phyloP scores from a whole-genome alignment of 2,329 filamentous ascomycete species.

The Stagonosporopsis cucurbitacearum region DNA sequence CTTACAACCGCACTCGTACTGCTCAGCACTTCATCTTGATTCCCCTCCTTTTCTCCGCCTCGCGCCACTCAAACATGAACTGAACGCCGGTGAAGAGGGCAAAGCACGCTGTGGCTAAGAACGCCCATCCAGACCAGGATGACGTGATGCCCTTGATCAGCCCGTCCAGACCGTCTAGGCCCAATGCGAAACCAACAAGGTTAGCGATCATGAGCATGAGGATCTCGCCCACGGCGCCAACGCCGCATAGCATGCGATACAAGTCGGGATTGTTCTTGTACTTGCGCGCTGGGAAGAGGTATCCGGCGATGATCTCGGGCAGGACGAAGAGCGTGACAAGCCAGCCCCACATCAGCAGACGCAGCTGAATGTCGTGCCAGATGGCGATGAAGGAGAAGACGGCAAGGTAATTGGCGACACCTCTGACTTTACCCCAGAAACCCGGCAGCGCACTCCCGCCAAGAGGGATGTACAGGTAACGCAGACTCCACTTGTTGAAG shows the following conservation, averaged over 20 bases:
- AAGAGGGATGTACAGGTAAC: conserved; percentile 92
- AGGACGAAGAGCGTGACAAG: conserved; percentile 92
- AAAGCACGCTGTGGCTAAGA: conserved; percentile 73
- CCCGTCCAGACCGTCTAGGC: conserved; percentile 82
- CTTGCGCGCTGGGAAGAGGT: conserved; percentile 74
- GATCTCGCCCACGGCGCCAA: conserved; percentile 82
- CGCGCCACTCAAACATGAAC: conserved; percentile 95
- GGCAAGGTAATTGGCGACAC: conserved; percentile 76
- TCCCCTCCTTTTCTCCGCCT: conserved; percentile 81
- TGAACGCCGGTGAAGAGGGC: conserved; percentile 85
- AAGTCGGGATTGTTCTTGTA: conserved; percentile 73
- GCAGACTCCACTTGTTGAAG: conserved; percentile 92
- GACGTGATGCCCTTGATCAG: conserved; percentile 77
- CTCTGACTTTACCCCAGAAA: conserved; percentile 57
- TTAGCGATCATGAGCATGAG: conserved; percentile 97
- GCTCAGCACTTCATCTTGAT: conserved; percentile 79
- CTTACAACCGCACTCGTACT: neutral
- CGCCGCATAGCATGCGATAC: conserved; percentile 80
- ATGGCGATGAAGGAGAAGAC: conserved; percentile 97
- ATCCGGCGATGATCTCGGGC: conserved; percentile 77
- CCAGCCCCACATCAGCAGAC: conserved; percentile 95
- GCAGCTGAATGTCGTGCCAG: conserved; percentile 96
- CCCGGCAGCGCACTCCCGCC: conserved; percentile 66
- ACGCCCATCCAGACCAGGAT: conserved; percentile 76
- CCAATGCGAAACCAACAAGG: conserved; percentile 91